Base-by-base conservation (phyloP, 2,329 filamentous ascomycete species). In the Ophiostoma himal-ulmi region DNA sequence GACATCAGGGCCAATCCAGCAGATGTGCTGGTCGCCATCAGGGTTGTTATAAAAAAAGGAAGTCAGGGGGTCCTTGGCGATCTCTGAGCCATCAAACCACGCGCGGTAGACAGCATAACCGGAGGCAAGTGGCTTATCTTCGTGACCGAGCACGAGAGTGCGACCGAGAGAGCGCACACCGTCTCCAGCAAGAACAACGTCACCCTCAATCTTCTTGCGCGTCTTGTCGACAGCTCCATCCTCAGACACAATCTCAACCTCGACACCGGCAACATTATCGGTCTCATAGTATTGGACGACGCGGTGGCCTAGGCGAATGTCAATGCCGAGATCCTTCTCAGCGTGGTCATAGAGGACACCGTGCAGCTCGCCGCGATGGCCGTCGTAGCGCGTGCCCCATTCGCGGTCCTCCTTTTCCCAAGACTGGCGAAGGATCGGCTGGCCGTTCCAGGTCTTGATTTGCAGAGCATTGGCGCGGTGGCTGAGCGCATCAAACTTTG, bases 291-390 rank as follows among this genome's bases (percentile, higher is more conserved):
- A 87, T 57, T 82, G 79, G 65, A 78, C 76, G 2, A 86, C 83
- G 39, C 80, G 79, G 6, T 82, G 78, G 3, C 82, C 82, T 13
- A 87, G 78, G 70, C 84, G 79, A 37, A 87, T 84, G 0, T 83
- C 80, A 60, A 87, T 84, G 0, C 80, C 80, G n/a, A 86, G 76
- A 26, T 83, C 81, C 67, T 84, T 78, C 65, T 78, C 79, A 0
- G 83, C 84, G 74, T 85, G 81, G 13, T 83, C 77, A 70, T 82
- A 82, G 4, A 86, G 77, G 34, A 84, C 80, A 62, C 80, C 78
- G 74, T 86, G 85, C 54, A 86, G 77, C 75, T 85, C 83, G 17
- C 83, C 83, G 11, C 85, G 78, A 74, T 86, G 84, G 1, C 84
- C 84, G 73, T 86, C 86, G 75, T 86, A 84, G 5, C 82, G 80